A percentile compares a stretch with the other conserved stretches of the same genome.
phyloP scores from a whole-genome alignment of 2,329 filamentous ascomycete species.

The Aphanocladium album region DNA sequence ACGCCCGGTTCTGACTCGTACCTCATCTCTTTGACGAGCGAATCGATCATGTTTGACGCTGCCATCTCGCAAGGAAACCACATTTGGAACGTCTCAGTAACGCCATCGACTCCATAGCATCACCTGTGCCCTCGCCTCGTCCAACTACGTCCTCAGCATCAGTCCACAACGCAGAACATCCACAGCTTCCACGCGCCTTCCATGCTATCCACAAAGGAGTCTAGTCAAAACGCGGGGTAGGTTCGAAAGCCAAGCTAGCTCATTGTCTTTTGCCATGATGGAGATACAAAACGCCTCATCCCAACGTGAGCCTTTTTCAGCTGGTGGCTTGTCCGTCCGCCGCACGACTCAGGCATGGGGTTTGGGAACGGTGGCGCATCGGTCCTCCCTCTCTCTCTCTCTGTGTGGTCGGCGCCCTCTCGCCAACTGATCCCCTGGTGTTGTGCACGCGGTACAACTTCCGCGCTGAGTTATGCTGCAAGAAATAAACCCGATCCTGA shows the following conservation, averaged over 20 bases:
- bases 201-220: neutral
- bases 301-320: neutral
- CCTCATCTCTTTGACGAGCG: too few species aligned
- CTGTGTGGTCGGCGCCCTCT: neutral
- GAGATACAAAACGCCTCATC: neutral
- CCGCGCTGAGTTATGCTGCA: neutral
- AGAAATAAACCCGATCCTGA: slow-evolving; percentile 9
- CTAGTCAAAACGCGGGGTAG: slow-evolving; percentile 2
- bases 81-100: neutral
- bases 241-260: neutral
- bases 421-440: neutral
- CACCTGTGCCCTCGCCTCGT: neutral
- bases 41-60: neutral
- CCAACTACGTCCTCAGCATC: neutral
- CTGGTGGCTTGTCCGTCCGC: neutral
- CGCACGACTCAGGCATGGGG: neutral
- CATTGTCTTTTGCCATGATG: neutral
- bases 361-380: neutral
- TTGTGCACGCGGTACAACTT: neutral
- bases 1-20: neutral
- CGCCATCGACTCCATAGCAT: neutral
- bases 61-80: neutral
- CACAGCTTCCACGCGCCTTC: slow-evolving; percentile 9
- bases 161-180: neutral
- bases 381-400: neutral